phyloP scores from a whole-genome alignment of 257 asterid species.

The Coffea canephora region DNA sequence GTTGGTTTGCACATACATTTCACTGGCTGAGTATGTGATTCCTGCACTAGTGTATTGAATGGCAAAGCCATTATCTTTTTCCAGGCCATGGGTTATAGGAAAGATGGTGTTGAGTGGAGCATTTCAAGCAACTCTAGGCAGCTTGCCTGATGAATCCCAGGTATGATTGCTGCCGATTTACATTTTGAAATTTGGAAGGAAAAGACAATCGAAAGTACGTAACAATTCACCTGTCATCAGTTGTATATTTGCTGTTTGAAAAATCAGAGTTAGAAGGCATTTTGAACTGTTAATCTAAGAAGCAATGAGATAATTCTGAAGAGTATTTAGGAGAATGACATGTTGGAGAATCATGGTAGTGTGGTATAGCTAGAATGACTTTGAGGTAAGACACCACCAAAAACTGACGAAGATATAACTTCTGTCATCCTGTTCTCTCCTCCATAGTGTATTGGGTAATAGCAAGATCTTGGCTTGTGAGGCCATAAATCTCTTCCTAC shows the following conservation, averaged over 20 bases:
- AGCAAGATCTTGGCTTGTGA: background rate
- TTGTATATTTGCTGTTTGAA: background rate
- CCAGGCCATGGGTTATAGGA: constrained; percentile 50
- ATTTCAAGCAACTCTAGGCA: constrained; percentile 10
- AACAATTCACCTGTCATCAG: background rate
- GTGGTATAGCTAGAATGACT: background rate
- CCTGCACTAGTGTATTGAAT: background rate
- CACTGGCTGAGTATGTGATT: background rate
- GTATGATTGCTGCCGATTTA: constrained; percentile 12
- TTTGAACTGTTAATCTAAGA: background rate
- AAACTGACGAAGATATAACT: background rate
- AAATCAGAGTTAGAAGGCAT: background rate
- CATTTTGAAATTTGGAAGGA: background rate
- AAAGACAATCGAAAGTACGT: no score
- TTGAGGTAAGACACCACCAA: background rate
- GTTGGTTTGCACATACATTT: background rate
- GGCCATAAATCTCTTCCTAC: background rate
- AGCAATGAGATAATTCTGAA: background rate
- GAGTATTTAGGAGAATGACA: background rate
- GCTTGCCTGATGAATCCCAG: constrained; percentile 21
- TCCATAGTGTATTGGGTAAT: background rate
- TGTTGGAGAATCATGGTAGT: background rate
- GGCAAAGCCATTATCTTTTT: constrained; percentile 2
- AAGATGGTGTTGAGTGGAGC: constrained; percentile 20
- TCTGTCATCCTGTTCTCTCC: background rate